phyloP scores from a whole-genome alignment of 2,329 filamentous ascomycete species.

The Pochonia chlamydosporia region DNA sequence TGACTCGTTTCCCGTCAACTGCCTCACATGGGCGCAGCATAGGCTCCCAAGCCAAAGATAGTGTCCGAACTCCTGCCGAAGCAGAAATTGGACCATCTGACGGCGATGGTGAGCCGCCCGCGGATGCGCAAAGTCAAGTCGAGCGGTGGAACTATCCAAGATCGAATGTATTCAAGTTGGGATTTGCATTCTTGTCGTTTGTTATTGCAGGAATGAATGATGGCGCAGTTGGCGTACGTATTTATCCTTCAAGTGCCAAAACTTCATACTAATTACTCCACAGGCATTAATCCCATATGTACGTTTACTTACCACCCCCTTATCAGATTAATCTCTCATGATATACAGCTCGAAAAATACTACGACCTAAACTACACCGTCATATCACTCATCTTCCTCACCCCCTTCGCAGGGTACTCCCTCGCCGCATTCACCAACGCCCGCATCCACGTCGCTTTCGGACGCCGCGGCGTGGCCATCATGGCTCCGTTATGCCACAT shows the following conservation, averaged over 20 bases:
- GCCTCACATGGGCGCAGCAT: background rate
- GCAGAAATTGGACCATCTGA: background rate
- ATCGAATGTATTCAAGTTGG: conserved; percentile 24
- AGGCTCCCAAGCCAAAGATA: background rate
- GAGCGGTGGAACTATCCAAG: conserved; percentile 32
- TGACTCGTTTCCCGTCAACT: background rate
- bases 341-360: conserved; percentile 49
- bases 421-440: conserved; percentile 57
- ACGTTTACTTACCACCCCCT: conserved; percentile 8
- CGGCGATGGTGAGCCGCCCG: conserved; percentile 14
- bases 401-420: conserved; percentile 58
- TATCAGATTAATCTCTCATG: too few relatives aligned
- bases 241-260: background rate
- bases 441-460: conserved; percentile 51
- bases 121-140: conserved; percentile 18
- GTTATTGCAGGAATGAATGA: conserved; percentile 59
- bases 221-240: conserved; percentile 50
- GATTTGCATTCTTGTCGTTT: conserved; percentile 50
- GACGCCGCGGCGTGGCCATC: conserved; percentile 61
- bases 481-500: conserved; percentile 57
- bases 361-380: conserved; percentile 54
- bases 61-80: background rate
- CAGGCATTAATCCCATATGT: conserved; percentile 31
- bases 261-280: background rate
- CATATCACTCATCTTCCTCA: conserved; percentile 58